Evolutionary conservation across 257 asterid genomes (phyloP).

Genomic region (Solanum appendiculatum): DNA sequence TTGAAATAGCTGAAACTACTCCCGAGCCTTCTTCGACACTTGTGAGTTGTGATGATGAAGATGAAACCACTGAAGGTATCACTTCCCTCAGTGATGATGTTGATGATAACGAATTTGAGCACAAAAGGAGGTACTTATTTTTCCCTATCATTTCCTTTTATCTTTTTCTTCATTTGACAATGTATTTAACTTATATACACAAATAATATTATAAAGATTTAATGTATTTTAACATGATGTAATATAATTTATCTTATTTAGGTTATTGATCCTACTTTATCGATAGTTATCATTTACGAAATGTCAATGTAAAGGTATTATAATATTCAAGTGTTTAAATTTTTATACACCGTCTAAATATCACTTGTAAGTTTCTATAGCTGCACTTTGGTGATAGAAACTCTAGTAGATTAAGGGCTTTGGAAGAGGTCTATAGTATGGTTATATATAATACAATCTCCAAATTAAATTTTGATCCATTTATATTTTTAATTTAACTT

Average conservation of each 20-base stretch:
- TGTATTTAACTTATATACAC: not conserved
- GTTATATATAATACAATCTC: not conserved
- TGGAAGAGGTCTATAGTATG: not conserved
- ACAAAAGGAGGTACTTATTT: conserved; percentile 41
- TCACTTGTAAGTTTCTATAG: not conserved
- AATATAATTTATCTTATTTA: not conserved
- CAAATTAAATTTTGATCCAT: not conserved
- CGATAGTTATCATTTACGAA: not conserved
- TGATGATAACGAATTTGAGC: conserved; percentile 35
- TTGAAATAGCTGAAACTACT: conserved; percentile 9
- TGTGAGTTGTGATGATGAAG: conserved; percentile 23
- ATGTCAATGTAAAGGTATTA: not conserved
- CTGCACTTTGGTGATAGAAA: not conserved
- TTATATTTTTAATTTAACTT: not conserved
- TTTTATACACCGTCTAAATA: not conserved
- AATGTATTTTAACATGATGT: not conserved
- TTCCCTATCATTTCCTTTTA: not conserved
- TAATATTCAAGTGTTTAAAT: not conserved
- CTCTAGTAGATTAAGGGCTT: not conserved
- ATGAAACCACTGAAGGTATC: conserved; percentile 32
- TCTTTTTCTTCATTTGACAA: not conserved
- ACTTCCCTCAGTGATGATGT: conserved; percentile 31
- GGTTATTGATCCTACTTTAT: not conserved
- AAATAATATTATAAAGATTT: not conserved
- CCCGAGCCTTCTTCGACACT: conserved; percentile 18